Conservation (phyloP, 2,329 filamentous ascomycete genomes). For the Pseudogymnoascus sp. region DNA sequence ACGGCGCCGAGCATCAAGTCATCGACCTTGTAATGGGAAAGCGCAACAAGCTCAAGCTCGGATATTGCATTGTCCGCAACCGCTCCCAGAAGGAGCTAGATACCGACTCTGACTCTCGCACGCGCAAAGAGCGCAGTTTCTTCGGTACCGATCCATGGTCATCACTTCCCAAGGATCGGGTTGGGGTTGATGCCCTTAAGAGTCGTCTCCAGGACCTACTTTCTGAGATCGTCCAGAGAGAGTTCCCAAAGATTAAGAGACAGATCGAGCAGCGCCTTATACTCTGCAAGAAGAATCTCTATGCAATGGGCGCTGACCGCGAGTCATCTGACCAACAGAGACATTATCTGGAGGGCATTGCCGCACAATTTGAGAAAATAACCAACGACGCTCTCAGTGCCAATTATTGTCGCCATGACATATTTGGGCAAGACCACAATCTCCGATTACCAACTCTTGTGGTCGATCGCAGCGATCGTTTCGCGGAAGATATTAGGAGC, state of each 20-base stretch:
- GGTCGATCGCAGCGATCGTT: not conserved
- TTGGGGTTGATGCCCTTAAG: slow-evolving; percentile 19
- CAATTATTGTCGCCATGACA: not conserved
- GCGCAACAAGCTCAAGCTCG: slow-evolving; percentile 16
- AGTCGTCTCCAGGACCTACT: slow-evolving; percentile 16
- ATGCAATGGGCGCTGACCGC: slow-evolving; percentile 42
- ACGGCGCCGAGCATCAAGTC: slow-evolving; percentile 33
- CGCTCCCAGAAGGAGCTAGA: slow-evolving; percentile 21
- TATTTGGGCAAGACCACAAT: not conserved
- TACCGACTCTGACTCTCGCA: not conserved
- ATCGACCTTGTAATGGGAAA: slow-evolving; percentile 17
- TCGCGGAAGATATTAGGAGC: not conserved
- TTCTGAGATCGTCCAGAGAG: slow-evolving; percentile 15
- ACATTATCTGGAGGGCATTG: slow-evolving; percentile 33
- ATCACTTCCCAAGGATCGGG: slow-evolving; percentile 16
- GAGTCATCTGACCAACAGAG: slow-evolving; percentile 41
- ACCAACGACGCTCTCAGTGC: not conserved
- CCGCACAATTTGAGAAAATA: not conserved
- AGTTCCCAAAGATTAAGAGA: slow-evolving; percentile 17
- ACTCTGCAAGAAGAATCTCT: slow-evolving; percentile 13
- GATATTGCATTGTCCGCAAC: slow-evolving; percentile 20
- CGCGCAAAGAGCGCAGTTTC: not conserved
- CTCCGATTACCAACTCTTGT: slow-evolving; percentile 11
- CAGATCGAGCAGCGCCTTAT: slow-evolving; percentile 16
- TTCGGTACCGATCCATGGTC: slow-evolving; percentile 17